Conservation (phyloP, 2,329 filamentous ascomycete species). For the Cladophialophora chaetospira region DNA sequence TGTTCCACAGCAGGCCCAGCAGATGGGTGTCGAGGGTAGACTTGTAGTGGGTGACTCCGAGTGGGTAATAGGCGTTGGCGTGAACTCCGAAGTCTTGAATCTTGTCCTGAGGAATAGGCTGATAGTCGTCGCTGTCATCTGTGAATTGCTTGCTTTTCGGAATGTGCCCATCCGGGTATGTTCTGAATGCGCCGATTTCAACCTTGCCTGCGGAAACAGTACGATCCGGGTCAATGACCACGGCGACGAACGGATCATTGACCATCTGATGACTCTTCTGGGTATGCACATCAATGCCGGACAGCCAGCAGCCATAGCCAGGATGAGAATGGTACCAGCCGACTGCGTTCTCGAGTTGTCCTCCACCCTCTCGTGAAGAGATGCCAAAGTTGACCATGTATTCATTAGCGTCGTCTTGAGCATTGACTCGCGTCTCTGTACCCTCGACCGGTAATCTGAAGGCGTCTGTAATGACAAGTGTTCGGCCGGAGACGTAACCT, state of each 20-base stretch:
- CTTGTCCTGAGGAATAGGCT: conserved; percentile 83
- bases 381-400: conserved; percentile 89
- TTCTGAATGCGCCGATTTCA: conserved; percentile 95
- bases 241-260: conserved; percentile 88
- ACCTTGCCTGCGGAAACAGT: conserved; percentile 94
- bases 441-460: conserved; percentile 94
- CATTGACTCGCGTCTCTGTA: conserved; percentile 97
- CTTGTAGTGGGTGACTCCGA: conserved; percentile 94
- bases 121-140: conserved; percentile 47
- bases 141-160: conserved; percentile 49
- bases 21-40: conserved; percentile 84
- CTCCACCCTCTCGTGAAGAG: conserved; percentile 67
- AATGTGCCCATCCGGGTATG: conserved; percentile 76
- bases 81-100: conserved; percentile 96
- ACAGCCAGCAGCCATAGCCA: conserved; percentile 97
- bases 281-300: conserved; percentile 90
- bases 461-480: conserved; percentile 90
- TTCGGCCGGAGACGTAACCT: conserved; percentile 79
- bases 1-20: conserved; percentile 91
- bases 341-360: conserved; percentile 85
- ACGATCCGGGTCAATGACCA: conserved; percentile 94
- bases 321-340: conserved; percentile 99
- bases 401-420: conserved; percentile 92
- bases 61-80: conserved; percentile 82
- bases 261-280: conserved; percentile 82